phyloP scores from a whole-genome alignment of 148 eudicot genomes.

The Cornus suecica region DNA sequence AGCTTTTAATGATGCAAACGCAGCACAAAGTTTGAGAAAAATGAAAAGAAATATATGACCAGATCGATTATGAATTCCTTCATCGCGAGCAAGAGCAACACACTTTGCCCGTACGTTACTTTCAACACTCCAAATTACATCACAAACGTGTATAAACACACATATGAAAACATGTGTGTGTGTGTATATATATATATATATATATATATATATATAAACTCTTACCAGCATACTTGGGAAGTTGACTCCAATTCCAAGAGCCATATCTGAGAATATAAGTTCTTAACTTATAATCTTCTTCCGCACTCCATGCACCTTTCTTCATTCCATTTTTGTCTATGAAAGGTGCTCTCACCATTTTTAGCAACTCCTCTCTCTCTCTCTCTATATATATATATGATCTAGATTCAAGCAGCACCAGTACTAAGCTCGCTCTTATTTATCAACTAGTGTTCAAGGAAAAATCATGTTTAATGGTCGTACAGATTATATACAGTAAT shows the following conservation, averaged over 20 bases:
- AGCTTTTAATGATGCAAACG: too few relatives aligned
- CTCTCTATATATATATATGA: not conserved
- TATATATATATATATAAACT: too few relatives aligned
- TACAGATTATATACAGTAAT: not conserved
- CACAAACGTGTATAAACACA: too few relatives aligned
- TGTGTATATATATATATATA: too few relatives aligned
- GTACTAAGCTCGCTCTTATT: not conserved
- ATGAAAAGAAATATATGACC: too few relatives aligned
- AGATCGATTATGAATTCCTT: too few relatives aligned
- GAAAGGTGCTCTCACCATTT: conserved; percentile 49
- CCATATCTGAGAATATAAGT: conserved; percentile 33
- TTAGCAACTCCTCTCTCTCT: conserved; percentile 2
- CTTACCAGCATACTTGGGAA: conserved; percentile 48
- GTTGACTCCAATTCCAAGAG: conserved; percentile 48
- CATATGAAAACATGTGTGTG: too few relatives aligned
- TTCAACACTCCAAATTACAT: too few relatives aligned
- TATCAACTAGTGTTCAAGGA: not conserved
- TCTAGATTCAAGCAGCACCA: not conserved
- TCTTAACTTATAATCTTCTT: conserved; percentile 48
- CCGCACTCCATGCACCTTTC: conserved; percentile 60
- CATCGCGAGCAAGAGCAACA: too few relatives aligned
- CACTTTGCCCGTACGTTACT: too few relatives aligned
- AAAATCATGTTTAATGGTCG: not conserved
- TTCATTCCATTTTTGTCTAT: conserved; percentile 45
- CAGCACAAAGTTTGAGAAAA: not conserved